These are phyloP conservation scores for Borovskyia barvae DNA, from an alignment of 208 protist species.

Conservation along the genomic window DNA sequence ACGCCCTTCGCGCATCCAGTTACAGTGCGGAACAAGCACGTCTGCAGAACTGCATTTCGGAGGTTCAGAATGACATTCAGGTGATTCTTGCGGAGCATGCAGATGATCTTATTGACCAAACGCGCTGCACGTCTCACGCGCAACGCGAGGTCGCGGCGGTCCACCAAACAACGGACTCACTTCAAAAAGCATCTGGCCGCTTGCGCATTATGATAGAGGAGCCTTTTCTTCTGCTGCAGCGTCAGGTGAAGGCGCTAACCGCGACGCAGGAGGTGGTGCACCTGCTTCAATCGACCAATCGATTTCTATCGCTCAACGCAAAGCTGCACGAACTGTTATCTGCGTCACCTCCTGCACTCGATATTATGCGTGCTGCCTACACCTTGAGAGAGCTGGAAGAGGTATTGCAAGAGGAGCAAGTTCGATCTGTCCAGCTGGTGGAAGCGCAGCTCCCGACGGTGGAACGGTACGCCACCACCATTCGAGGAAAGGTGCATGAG, in stretches of 20 bases:
- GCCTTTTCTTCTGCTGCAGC: constrained; percentile 52
- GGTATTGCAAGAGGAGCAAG: constrained; percentile 33
- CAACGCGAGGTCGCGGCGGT: constrained; percentile 51
- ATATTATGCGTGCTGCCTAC: constrained; percentile 57
- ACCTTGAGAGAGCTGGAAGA: constrained; percentile 65
- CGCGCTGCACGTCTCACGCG: constrained; percentile 50
- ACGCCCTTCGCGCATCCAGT: constrained; percentile 53
- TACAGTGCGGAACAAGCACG: constrained; percentile 48
- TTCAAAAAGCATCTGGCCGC: constrained; percentile 47
- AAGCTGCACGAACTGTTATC: constrained; percentile 48
- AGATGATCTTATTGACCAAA: constrained; percentile 60
- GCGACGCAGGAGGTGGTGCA: constrained; percentile 50
- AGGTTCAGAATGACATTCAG: constrained; percentile 46
- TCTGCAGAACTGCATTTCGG: constrained; percentile 46
- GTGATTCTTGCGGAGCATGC: constrained; percentile 51
- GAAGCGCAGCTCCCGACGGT: constrained; percentile 45
- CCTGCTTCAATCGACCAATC: constrained; percentile 47
- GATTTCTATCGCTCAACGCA: constrained; percentile 47
- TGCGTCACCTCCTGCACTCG: constrained; percentile 13
- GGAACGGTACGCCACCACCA: constrained; percentile 40
- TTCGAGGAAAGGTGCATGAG: constrained; percentile 55
- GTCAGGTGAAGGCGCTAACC: constrained; percentile 55
- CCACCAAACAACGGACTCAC: constrained; percentile 45
- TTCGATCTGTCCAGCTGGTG: constrained; percentile 61
- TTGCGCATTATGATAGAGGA: constrained; percentile 71